These are phyloP conservation scores for Dictyostelium intermedium DNA, from an alignment of 78 protist genomes.

Conservation along the genomic window DNA sequence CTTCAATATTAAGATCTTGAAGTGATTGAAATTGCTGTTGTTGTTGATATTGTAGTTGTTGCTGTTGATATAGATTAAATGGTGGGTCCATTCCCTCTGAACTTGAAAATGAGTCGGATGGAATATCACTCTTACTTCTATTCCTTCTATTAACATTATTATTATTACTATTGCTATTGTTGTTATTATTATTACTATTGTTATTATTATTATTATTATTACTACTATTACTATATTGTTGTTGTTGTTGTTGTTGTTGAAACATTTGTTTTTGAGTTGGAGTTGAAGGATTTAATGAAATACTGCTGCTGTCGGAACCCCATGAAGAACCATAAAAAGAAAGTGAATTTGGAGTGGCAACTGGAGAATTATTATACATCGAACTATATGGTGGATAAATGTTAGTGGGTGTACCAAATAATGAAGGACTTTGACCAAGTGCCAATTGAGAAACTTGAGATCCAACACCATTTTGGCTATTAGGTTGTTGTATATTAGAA, in stretches of 20 bases:
- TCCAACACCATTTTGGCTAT: background rate
- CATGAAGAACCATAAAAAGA: constrained; percentile 31
- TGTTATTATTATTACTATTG: background rate
- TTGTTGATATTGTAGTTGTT: background rate
- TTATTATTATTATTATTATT: background rate
- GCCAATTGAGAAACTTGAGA: constrained; percentile 18
- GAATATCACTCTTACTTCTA: constrained; percentile 47
- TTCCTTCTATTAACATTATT: background rate
- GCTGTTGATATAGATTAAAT: background rate
- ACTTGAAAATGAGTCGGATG: background rate
- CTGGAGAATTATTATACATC: background rate
- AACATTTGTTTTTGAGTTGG: constrained; percentile 13
- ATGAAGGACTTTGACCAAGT: constrained; percentile 67
- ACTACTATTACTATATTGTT: background rate
- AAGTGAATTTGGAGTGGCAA: background rate
- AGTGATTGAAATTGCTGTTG: background rate
- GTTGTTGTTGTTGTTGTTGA: background rate
- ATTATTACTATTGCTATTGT: constrained; percentile 8
- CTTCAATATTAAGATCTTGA: background rate
- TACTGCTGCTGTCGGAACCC: background rate
- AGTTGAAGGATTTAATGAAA: background rate
- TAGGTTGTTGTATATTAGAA: constrained; percentile 12
- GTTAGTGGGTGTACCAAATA: constrained; percentile 39
- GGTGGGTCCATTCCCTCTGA: constrained; percentile 15
- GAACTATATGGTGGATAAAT: constrained; percentile 39